Conservation (phyloP, 2,329 filamentous ascomycete species). For the Cordyceps militaris region DNA sequence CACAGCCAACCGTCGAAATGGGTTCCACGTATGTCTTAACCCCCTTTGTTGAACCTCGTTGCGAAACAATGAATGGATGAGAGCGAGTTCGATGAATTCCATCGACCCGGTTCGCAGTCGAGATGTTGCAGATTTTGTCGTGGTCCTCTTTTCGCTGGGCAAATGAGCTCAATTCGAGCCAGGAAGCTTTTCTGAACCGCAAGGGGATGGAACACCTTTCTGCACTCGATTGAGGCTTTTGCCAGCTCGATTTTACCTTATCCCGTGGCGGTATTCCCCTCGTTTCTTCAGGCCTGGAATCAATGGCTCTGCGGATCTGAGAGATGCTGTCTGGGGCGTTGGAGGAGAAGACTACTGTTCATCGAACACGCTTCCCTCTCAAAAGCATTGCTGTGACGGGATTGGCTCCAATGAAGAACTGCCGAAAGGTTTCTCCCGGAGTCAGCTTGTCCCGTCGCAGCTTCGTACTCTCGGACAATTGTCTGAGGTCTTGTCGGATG, state of each 20-base stretch:
- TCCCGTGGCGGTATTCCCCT: constrained; percentile 52
- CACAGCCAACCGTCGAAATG: constrained; percentile 36
- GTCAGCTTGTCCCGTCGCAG: constrained; percentile 22
- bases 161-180: constrained; percentile 19
- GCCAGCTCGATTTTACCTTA: constrained; percentile 63
- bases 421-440: background rate
- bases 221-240: constrained; percentile 22
- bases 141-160: constrained; percentile 74
- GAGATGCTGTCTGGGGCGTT: constrained; percentile 11
- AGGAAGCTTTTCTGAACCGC: background rate
- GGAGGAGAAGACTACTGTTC: constrained; percentile 45
- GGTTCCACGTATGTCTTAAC: constrained; percentile 45
- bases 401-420: background rate
- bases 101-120: constrained; percentile 30
- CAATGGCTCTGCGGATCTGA: constrained; percentile 35
- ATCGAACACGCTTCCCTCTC: constrained; percentile 62
- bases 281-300: constrained; percentile 38
- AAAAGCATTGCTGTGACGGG: constrained; percentile 60
- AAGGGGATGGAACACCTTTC: background rate
- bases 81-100: constrained; percentile 18
- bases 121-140: constrained; percentile 50
- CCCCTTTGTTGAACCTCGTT: constrained; percentile 32
- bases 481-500: constrained; percentile 71
- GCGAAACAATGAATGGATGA: constrained; percentile 21
- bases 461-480: constrained; percentile 32